phyloP scores from a whole-genome alignment of 1,139 yeast genomes.

The Saccharomyces pastorianus region DNA sequence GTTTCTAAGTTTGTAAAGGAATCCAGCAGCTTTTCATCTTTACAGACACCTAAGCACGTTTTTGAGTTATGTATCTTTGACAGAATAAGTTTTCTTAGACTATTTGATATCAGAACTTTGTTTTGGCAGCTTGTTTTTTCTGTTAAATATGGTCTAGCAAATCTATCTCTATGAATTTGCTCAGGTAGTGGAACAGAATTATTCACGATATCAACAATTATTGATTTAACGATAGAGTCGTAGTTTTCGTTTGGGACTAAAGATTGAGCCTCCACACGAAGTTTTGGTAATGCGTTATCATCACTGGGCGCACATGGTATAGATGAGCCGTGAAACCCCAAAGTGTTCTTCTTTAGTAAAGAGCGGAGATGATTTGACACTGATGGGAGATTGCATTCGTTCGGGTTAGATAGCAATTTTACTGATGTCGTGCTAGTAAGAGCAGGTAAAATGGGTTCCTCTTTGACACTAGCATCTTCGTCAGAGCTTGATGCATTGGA shows the following conservation, averaged over 20 bases:
- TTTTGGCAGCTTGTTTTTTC: conserved; percentile 1
- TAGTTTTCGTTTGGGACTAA: conserved; percentile 8
- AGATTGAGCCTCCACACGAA: neutral
- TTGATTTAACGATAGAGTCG: conserved; percentile 19
- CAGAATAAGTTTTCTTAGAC: conserved; percentile 31
- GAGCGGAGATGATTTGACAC: neutral
- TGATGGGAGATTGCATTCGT: neutral
- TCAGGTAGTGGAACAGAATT: conserved; percentile 20
- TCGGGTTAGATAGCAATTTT: neutral
- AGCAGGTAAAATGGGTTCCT: neutral
- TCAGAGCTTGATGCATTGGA: neutral
- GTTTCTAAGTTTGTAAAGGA: conserved; percentile 37
- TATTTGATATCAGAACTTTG: conserved; percentile 5
- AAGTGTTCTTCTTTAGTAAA: neutral
- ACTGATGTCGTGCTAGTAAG: neutral
- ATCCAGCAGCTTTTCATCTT: conserved; percentile 23
- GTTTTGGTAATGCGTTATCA: neutral
- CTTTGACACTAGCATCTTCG: neutral
- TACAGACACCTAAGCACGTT: conserved; percentile 49
- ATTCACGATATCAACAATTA: conserved; percentile 23
- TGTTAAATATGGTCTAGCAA: conserved; percentile 13
- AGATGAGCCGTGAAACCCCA: neutral
- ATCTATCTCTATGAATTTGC: conserved; percentile 16
- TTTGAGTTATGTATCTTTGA: conserved; percentile 52
- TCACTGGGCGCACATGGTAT: neutral